Evolutionary conservation across 306 rosid species (phyloP).

Genomic region (Leucaena leucocephala): DNA sequence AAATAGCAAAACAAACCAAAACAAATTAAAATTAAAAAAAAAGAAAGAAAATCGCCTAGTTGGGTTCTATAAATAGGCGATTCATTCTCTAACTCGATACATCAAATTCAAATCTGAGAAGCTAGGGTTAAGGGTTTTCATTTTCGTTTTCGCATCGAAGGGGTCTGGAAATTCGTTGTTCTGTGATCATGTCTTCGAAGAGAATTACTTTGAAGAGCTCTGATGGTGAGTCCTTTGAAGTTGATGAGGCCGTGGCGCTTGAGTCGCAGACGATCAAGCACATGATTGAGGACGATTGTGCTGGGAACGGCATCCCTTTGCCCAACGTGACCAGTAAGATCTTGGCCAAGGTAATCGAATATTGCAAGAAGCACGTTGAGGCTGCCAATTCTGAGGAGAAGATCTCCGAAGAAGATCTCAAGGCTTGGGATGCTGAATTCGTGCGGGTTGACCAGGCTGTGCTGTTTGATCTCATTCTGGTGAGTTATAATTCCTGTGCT

Average conservation of each 20-base stretch:
- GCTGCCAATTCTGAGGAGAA: slow-evolving; percentile 50
- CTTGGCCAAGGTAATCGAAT: slow-evolving; percentile 81
- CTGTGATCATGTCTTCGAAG: slow-evolving; percentile 43
- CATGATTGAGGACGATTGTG: slow-evolving; percentile 76
- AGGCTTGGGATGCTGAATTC: slow-evolving; percentile 68
- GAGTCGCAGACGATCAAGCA: slow-evolving; percentile 81
- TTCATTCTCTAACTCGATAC: too few species aligned
- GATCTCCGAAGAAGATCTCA: slow-evolving; percentile 59
- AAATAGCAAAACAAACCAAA: background rate
- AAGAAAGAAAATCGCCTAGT: background rate
- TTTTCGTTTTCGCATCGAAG: background rate
- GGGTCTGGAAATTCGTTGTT: background rate
- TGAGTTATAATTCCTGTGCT: background rate
- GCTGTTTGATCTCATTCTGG: slow-evolving; percentile 80
- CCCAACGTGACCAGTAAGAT: slow-evolving; percentile 80
- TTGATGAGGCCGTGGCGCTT: slow-evolving; percentile 74
- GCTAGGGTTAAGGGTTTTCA: background rate
- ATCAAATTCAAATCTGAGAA: background rate
- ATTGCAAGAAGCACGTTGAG: slow-evolving; percentile 73
- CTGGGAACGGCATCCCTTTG: slow-evolving; percentile 68
- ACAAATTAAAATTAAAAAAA: background rate
- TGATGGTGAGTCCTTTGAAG: slow-evolving; percentile 75
- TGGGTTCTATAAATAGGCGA: background rate
- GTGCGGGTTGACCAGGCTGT: slow-evolving; percentile 80
- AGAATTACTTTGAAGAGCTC: slow-evolving; percentile 73